These are phyloP conservation scores for Parastagonospora nodorum DNA, from an alignment of 2,329 filamentous ascomycete species.

Conservation along the genomic window DNA sequence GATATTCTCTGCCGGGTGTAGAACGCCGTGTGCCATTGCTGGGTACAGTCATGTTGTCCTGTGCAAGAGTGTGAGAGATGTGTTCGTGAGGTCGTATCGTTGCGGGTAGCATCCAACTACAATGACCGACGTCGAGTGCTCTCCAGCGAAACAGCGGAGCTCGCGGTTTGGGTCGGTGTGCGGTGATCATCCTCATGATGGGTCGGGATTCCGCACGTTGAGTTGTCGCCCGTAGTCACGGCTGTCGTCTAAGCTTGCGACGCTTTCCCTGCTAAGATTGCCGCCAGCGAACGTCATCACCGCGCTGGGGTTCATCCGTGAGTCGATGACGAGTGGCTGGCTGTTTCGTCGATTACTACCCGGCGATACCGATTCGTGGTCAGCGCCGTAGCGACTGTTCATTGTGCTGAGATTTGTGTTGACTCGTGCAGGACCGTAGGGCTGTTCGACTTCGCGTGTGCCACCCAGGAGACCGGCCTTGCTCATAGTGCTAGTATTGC, in stretches of 20 bases:
- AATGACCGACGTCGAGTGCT: conserved; percentile 11
- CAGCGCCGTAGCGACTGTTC: conserved; percentile 32
- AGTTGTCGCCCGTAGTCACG: conserved; percentile 54
- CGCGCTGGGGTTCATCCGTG: conserved; percentile 54
- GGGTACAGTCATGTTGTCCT: conserved; percentile 13
- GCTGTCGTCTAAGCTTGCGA: conserved; percentile 54
- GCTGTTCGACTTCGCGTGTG: conserved; percentile 19
- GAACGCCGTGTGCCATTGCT: conserved; percentile 28
- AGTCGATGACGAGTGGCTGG: conserved; percentile 53
- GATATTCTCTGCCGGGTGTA: conserved; percentile 1
- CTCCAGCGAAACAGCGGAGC: conserved; percentile 1
- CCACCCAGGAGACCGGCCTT: conserved; percentile 51
- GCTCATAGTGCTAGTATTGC: conserved; percentile 56
- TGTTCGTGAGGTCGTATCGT: conserved; percentile 37
- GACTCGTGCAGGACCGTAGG: conserved; percentile 25
- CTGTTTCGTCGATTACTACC: conserved; percentile 47
- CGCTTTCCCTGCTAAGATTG: conserved; percentile 52
- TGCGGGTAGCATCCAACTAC: conserved; percentile 23
- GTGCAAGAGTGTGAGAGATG: conserved; percentile 15
- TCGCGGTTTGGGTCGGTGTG: conserved; percentile 1
- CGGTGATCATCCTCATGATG: conserved; percentile 1
- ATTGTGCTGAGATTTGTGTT: conserved; percentile 33
- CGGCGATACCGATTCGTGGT: conserved; percentile 41
- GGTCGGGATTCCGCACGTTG: conserved; percentile 33
- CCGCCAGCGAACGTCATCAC: conserved; percentile 50